Percentiles rank a stretch among this genome's conserved stretches.
phyloP scores from a whole-genome alignment of 1,284 basidiomycete species.

The Lignosus rhinocerotis region DNA sequence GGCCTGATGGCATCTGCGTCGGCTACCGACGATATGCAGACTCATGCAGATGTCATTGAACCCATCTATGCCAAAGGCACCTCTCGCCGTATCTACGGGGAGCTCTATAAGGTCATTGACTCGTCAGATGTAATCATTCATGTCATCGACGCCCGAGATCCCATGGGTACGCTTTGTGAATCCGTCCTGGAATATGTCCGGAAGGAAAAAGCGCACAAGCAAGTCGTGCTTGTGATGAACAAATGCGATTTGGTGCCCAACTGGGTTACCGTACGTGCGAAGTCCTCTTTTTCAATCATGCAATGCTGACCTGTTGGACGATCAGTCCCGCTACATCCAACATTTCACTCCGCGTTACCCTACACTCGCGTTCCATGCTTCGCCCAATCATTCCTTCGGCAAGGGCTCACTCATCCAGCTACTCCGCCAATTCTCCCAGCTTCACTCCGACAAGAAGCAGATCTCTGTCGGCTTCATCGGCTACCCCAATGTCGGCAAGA shows the following conservation, averaged over 20 bases:
- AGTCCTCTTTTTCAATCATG: conserved; percentile 16
- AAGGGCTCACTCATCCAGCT: conserved; percentile 98
- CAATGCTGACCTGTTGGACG: conserved; percentile 5
- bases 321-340: conserved; percentile 93
- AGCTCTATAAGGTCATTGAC: conserved; percentile 99
- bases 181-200: conserved; percentile 92
- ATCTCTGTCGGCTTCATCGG: conserved; percentile 98
- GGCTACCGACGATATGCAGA: conserved; percentile 45
- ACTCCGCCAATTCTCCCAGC: conserved; percentile 93
- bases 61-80: conserved; percentile 93
- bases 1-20: conserved; percentile 40
- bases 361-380: conserved; percentile 98
- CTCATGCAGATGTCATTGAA: conserved; percentile 77
- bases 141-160: conserved; percentile 95
- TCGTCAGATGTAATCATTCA: conserved; percentile 97
- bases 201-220: conserved; percentile 98
- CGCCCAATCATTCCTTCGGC: conserved; percentile 98
- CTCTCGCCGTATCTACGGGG: conserved; percentile 93
- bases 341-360: conserved; percentile 94
- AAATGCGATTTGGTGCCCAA: conserved; percentile 99
- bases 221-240: conserved; percentile 95
- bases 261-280: conserved; percentile 91
- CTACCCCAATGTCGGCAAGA: conserved; percentile 99
- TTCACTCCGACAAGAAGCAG: conserved; percentile 99
- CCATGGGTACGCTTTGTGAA: conserved; percentile 95